Evolutionary conservation across 352 stramenopile genomes (phyloP).

Genomic region (Globisporangium nodosum): DNA sequence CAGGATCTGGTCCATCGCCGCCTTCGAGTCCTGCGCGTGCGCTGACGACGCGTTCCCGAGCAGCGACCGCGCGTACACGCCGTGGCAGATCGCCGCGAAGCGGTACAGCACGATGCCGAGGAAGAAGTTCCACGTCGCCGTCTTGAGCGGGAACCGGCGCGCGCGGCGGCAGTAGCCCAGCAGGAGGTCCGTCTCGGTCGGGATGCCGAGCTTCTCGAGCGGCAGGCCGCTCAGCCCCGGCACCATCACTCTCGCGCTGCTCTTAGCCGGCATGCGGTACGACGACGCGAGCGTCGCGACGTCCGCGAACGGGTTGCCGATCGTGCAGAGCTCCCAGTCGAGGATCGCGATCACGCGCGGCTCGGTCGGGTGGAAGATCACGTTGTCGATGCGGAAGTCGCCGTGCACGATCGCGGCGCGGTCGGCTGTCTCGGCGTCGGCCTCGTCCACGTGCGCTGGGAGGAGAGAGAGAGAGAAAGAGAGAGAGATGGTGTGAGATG

Average conservation of each 20-base stretch:
- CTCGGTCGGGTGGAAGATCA: slow-evolving; percentile 84
- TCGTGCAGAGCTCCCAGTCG: slow-evolving; percentile 86
- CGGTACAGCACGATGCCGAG: slow-evolving; percentile 67
- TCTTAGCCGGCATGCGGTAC: slow-evolving; percentile 40
- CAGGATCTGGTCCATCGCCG: slow-evolving; percentile 62
- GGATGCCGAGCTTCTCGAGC: slow-evolving; percentile 59
- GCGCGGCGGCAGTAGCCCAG: slow-evolving; percentile 56
- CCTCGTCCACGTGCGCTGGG: slow-evolving; percentile 27
- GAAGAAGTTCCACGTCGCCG: slow-evolving; percentile 70
- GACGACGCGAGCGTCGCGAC: slow-evolving; percentile 59
- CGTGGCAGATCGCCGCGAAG: slow-evolving; percentile 75
- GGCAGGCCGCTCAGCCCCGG: slow-evolving; percentile 36
- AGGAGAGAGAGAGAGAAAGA: neutral
- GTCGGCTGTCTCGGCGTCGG: slow-evolving; percentile 37
- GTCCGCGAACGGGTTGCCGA: slow-evolving; percentile 81
- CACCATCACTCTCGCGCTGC: slow-evolving; percentile 41
- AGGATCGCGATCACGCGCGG: slow-evolving; percentile 75
- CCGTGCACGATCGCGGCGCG: slow-evolving; percentile 66
- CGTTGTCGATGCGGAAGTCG: slow-evolving; percentile 86
- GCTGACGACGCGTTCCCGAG: slow-evolving; percentile 77
- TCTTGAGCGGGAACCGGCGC: slow-evolving; percentile 40
- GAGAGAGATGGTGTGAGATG: neutral
- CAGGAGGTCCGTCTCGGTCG: slow-evolving; percentile 50
- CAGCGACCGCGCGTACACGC: slow-evolving; percentile 68
- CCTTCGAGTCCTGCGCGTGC: slow-evolving; percentile 61